A percentile compares a stretch with the other conserved stretches of the same genome.
These are phyloP conservation scores for Amanita rubescens DNA, from an alignment of 768 basidiomycete genomes.

Conservation along the genomic window DNA sequence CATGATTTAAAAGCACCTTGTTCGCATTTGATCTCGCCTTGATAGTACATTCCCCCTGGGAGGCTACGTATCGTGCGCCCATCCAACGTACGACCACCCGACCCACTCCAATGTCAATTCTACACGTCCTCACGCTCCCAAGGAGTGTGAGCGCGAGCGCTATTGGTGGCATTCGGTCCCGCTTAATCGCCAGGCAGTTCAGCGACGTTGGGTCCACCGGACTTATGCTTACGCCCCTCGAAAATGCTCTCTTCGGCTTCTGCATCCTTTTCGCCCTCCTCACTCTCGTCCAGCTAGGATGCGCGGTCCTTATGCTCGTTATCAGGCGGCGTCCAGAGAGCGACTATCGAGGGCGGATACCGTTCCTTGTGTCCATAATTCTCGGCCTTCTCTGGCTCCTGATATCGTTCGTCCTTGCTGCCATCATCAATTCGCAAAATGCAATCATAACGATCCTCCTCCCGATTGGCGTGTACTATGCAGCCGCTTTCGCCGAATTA, in stretches of 20 bases:
- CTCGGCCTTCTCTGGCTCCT: not conserved
- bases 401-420: not conserved
- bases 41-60: too few species aligned
- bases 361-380: not conserved
- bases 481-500: not conserved
- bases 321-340: not conserved
- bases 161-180: too few species aligned
- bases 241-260: not conserved
- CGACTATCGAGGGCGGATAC: not conserved
- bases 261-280: not conserved
- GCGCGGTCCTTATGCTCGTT: not conserved
- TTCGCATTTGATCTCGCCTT: too few species aligned
- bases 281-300: not conserved
- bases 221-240: too few species aligned
- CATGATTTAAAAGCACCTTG: too few species aligned
- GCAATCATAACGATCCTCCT: not conserved
- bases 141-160: too few species aligned
- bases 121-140: too few species aligned
- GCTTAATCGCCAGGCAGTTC: too few species aligned
- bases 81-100: too few species aligned
- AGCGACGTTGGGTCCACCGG: too few species aligned
- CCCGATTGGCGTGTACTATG: not conserved
- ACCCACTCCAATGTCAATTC: too few species aligned
- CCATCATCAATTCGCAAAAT: not conserved
- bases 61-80: too few species aligned